Conservation (phyloP, 345 rosid genomes). For the Aquilaria yunnanensis region DNA sequence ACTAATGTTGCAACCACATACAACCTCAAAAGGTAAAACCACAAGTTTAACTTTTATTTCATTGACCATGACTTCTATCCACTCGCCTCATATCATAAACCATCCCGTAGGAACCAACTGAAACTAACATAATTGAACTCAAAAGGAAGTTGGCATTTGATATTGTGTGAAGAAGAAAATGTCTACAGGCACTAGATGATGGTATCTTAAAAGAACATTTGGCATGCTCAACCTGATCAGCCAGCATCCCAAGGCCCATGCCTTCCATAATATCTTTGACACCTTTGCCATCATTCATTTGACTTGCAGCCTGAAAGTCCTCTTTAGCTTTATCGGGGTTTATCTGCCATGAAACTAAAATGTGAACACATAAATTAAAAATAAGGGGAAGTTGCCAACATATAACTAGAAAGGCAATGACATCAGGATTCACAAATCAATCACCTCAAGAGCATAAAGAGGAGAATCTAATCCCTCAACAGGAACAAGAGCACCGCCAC, state of each 20-base stretch:
- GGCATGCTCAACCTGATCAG: constrained; percentile 50
- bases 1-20: too few relatives aligned
- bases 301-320: constrained; percentile 40
- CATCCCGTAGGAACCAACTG: too few relatives aligned
- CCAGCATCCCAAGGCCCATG: constrained; percentile 76
- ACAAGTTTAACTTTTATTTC: too few relatives aligned
- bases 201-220: not conserved
- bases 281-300: constrained; percentile 29
- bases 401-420: constrained; percentile 1
- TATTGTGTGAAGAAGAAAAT: too few relatives aligned
- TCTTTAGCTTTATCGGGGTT: constrained; percentile 60
- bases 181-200: not conserved
- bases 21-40: too few relatives aligned
- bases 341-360: constrained; percentile 32
- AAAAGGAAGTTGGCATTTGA: too few relatives aligned
- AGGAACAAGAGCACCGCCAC: constrained; percentile 59
- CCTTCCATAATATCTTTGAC: constrained; percentile 60
- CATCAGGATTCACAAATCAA: constrained; percentile 2
- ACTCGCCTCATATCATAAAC: too few relatives aligned
- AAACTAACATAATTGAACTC: not conserved
- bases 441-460: constrained; percentile 71
- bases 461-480: constrained; percentile 71
- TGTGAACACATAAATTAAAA: constrained; percentile 15
- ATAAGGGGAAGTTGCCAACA: constrained; percentile 7
- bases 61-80: too few relatives aligned